Conservation (phyloP, 2,329 filamentous ascomycete species). For the Calonectria fujianensis region DNA sequence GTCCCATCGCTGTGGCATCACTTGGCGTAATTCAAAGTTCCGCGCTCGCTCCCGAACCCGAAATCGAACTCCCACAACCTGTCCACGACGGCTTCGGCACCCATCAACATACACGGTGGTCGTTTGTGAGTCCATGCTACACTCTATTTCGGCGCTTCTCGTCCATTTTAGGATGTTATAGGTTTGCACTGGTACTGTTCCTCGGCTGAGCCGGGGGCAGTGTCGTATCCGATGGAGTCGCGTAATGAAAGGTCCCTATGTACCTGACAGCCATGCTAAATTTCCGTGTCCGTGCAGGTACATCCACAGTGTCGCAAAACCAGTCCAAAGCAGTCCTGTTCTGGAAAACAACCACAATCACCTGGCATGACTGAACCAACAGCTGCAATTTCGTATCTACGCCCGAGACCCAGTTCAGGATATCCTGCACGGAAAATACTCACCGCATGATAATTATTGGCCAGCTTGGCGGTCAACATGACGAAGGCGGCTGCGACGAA, state of each 20-base stretch:
- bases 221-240: conserved; percentile 33
- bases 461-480: conserved; percentile 31
- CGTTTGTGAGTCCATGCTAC: neutral
- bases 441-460: conserved; percentile 13
- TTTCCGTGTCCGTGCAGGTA: conserved; percentile 19
- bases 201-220: conserved; percentile 20
- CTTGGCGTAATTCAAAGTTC: conserved; percentile 14
- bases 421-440: neutral
- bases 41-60: conserved; percentile 12
- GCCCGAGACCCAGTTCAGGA: neutral
- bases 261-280: conserved; percentile 24
- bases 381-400: conserved; percentile 6
- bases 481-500: conserved; percentile 27
- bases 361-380: conserved; percentile 4
- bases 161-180: neutral
- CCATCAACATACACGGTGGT: neutral
- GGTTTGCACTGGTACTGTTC: neutral
- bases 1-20: conserved; percentile 34
- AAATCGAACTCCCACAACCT: conserved; percentile 14
- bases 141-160: neutral
- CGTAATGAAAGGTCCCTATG: conserved; percentile 20
- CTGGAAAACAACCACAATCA: conserved; percentile 24
- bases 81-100: neutral
- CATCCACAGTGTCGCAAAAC: conserved; percentile 8
- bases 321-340: conserved; percentile 11